Base-by-base conservation (phyloP, 2,329 filamentous ascomycete species). In the Pleurostoma richardsiae region DNA sequence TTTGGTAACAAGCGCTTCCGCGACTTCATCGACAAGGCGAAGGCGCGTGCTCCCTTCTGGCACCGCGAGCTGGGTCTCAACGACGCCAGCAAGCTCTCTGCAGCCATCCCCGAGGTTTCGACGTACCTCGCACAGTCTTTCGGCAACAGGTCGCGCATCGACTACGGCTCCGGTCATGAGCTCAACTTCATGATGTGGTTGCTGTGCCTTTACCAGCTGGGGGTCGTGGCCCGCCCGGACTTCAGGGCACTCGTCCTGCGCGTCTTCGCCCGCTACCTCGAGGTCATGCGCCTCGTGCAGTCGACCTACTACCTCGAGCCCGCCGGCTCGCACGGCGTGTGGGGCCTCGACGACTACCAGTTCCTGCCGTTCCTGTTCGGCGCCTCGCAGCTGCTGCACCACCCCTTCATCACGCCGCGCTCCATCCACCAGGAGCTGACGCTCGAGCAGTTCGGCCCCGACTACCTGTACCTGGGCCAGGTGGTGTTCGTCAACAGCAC, bases 131-230 rank as follows among this genome's bases (percentile, higher is more conserved):
- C 79, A 52, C 80, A 95, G 59, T 85, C 88, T 0, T 91, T 97
- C 54, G 94, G 94, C 41, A 96, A 95, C 62, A 80, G 85, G 40
- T 80, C 80, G 44, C 82, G 92, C 39, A 94, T 99, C 59, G 94
- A 99, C 70, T 99, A 99, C 65, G 94, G 94, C 43, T 96, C 90
- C 1, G 94, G 94, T 3, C 94, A 99, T 66, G 94, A 99, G 70
- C 79, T 99, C 52, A 97, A 99, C 72, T 97, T 99, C 69, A 77
- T 92, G 65, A 86, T 96, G 62, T 99, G 92, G 91, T 79, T 97
- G 33, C 79, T 99, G n/a, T 96, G 90, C 61, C 82, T 99, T 1
- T 89, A 94, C 64, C 87, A 92, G 60, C 76, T 96, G 11, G 72
- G 74, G 8, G 66, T 89, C 26, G 63, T 97, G 33, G 69, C 77